Conservation (phyloP, 495 filamentous ascomycete species). For the Hypomontagnella monticulosa region DNA sequence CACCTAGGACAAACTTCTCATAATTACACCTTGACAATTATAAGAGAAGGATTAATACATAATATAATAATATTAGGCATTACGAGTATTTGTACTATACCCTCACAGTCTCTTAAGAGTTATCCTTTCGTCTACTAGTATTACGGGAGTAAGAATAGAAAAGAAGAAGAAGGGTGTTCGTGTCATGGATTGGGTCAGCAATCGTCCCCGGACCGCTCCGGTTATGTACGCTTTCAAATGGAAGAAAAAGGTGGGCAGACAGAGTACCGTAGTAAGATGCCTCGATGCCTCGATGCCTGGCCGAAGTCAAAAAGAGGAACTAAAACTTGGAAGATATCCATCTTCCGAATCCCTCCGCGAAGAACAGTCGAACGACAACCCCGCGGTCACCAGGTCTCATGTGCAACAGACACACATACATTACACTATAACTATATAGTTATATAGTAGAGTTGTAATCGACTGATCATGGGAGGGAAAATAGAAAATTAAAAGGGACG, state of each 20-base stretch:
- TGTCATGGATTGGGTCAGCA: constrained; percentile 5
- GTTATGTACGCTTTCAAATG: constrained; percentile 2
- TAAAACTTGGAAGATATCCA: constrained; percentile 27
- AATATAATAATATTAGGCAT: constrained; percentile 11
- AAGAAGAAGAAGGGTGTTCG: not conserved
- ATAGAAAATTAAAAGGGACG: too few relatives aligned
- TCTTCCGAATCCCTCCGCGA: constrained; percentile 32
- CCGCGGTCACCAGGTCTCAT: constrained; percentile 21
- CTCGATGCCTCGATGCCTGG: constrained; percentile 24
- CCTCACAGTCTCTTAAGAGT: not conserved
- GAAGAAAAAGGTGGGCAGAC: constrained; percentile 22
- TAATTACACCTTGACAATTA: not conserved
- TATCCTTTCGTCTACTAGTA: not conserved
- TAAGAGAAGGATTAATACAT: not conserved
- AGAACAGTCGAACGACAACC: constrained; percentile 31
- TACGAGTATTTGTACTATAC: constrained; percentile 7
- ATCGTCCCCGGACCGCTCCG: constrained; percentile 2
- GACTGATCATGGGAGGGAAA: too few relatives aligned
- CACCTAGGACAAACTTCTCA: not conserved
- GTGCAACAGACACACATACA: constrained; percentile 17
- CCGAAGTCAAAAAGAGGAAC: constrained; percentile 9
- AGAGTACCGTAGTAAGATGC: constrained; percentile 18
- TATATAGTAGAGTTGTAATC: not conserved
- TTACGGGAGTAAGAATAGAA: not conserved
- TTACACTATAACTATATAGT: too few relatives aligned